These are phyloP conservation scores for Proliferodiscus dingleyae DNA, from an alignment of 2,329 filamentous ascomycete genomes.

Conservation along the genomic window DNA sequence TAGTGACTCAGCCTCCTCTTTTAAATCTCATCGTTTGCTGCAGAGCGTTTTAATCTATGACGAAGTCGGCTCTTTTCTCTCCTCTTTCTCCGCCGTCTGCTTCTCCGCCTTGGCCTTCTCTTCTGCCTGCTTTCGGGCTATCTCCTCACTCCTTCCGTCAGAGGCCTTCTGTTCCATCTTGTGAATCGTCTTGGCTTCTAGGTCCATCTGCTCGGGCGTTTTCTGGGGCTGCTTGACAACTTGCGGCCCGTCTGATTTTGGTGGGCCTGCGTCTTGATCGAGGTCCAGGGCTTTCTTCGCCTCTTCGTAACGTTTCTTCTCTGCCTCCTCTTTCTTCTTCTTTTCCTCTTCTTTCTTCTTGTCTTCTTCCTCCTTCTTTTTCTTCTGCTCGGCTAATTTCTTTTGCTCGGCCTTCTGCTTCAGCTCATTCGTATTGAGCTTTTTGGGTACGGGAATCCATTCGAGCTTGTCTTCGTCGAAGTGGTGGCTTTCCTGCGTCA, in stretches of 20 bases:
- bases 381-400: not conserved
- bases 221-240: not conserved
- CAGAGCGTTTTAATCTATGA: no score
- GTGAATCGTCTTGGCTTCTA: slow-evolving; percentile 5
- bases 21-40: no score
- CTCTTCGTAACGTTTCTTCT: not conserved
- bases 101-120: slow-evolving; percentile 8
- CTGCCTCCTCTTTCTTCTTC: not conserved
- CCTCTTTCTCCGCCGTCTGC: slow-evolving; percentile 4
- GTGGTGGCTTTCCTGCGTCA: slow-evolving; percentile 32
- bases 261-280: not conserved
- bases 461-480: slow-evolving; percentile 38
- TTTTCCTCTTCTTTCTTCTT: not conserved
- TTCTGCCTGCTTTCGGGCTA: no score
- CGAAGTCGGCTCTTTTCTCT: not conserved
- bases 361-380: not conserved
- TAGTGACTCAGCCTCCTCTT: no score
- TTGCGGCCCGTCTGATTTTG: not conserved
- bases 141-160: no score
- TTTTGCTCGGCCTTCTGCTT: not conserved
- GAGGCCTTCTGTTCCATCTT: slow-evolving; percentile 10
- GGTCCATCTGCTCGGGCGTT: slow-evolving; percentile 1
- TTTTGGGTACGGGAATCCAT: slow-evolving; percentile 28
- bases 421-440: not conserved
- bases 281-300: not conserved